Percentiles rank a stretch among this genome's conserved stretches.
Evolutionary conservation across 768 basidiomycete genomes (phyloP).

Genomic region (Boletus speciosus): DNA sequence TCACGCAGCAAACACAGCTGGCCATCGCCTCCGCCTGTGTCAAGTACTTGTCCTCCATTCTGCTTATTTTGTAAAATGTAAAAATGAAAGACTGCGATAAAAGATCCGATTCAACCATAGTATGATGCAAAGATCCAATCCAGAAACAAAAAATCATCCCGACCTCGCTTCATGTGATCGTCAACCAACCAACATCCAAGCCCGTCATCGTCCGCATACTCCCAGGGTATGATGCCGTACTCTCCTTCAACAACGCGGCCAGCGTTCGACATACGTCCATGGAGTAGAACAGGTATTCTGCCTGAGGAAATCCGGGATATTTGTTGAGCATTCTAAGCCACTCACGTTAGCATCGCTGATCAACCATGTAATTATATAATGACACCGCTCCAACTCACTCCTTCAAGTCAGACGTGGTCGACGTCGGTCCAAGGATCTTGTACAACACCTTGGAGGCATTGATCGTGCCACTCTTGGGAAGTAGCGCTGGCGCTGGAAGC

Average conservation of each 20-base stretch:
- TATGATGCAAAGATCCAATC: neutral
- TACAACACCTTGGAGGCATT: constrained; percentile 82
- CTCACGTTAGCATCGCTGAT: neutral
- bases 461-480: constrained; percentile 61
- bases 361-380: neutral
- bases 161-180: constrained; percentile 10
- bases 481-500: constrained; percentile 47
- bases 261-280: constrained; percentile 71
- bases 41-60: no score
- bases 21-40: no score
- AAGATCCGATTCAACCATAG: neutral
- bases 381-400: constrained; percentile 10
- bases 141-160: neutral
- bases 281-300: constrained; percentile 86
- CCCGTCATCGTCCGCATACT: constrained; percentile 76
- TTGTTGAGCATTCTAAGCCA: constrained; percentile 51
- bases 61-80: neutral
- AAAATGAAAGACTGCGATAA: neutral
- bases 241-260: constrained; percentile 68
- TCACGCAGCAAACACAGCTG: no score
- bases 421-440: constrained; percentile 66
- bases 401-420: constrained; percentile 35
- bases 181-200: constrained; percentile 78
- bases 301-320: constrained; percentile 81
- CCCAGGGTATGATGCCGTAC: constrained; percentile 73